Conservation (phyloP, 1,284 basidiomycete species). For the Cerioporus squamosus region DNA sequence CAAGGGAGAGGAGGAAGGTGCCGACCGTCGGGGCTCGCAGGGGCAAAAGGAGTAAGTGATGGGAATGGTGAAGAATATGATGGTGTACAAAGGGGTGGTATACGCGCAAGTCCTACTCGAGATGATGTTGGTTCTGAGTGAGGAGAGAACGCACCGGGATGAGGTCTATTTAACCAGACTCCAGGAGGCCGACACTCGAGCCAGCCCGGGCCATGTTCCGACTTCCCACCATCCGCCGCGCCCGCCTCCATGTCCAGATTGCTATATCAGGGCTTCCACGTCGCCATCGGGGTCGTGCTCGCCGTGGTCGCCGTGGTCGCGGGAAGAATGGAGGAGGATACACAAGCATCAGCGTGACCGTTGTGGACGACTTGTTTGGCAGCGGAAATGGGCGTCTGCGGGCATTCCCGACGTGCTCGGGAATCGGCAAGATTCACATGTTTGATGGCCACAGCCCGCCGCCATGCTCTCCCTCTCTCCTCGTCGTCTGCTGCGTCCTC, state of each 20-base stretch:
- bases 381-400: constrained; percentile 6
- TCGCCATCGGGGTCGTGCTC: background rate
- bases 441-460: background rate
- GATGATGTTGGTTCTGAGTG: background rate
- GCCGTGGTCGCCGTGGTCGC: background rate
- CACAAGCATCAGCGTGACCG: background rate
- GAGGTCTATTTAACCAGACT: background rate
- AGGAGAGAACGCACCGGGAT: background rate
- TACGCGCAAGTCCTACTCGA: background rate
- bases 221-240: background rate
- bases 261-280: no score
- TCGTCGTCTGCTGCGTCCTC: background rate
- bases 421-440: constrained; percentile 9
- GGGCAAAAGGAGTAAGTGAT: background rate
- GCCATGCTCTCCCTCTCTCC: background rate
- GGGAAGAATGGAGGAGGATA: background rate
- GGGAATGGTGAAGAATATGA: background rate
- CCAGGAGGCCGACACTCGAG: background rate
- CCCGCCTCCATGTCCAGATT: background rate
- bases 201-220: no score
- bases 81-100: background rate
- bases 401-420: constrained; percentile 9
- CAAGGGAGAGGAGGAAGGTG: background rate
- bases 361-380: background rate
- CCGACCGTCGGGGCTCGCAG: background rate